These are phyloP conservation scores for Pulveroboletus ravenelii DNA, from an alignment of 768 basidiomycete genomes.

Conservation along the genomic window DNA sequence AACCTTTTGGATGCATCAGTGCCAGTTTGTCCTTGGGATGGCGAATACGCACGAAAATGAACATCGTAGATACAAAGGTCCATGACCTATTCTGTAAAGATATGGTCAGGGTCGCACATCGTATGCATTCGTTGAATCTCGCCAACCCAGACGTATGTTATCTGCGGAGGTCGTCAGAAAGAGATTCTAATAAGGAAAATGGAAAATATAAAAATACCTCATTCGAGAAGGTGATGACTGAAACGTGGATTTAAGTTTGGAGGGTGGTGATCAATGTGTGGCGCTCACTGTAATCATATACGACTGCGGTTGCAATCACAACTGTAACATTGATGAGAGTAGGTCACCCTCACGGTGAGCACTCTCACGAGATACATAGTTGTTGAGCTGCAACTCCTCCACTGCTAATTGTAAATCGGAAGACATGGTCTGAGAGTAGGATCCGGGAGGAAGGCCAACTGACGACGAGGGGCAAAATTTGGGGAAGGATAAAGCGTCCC, in stretches of 20 bases:
- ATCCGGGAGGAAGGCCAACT: too few relatives aligned
- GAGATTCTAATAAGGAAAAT: neutral
- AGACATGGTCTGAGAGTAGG: slow-evolving; percentile 5
- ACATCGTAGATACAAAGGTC: slow-evolving; percentile 10
- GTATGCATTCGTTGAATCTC: neutral
- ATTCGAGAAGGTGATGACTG: slow-evolving; percentile 14
- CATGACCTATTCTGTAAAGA: slow-evolving; percentile 13
- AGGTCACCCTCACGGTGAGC: neutral
- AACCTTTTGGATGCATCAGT: slow-evolving; percentile 8
- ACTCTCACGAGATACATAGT: slow-evolving; percentile 11
- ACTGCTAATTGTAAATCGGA: slow-evolving; percentile 6
- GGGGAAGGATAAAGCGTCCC: neutral
- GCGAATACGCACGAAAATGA: slow-evolving; percentile 14
- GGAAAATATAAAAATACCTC: slow-evolving; percentile 8
- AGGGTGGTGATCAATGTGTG: neutral
- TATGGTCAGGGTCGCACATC: neutral
- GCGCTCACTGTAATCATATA: slow-evolving; percentile 21
- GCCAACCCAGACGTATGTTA: slow-evolving; percentile 19
- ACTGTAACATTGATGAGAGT: slow-evolving; percentile 10
- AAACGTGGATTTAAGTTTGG: neutral
- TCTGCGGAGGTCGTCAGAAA: slow-evolving; percentile 6
- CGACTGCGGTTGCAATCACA: slow-evolving; percentile 1
- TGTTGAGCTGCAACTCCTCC: slow-evolving; percentile 2
- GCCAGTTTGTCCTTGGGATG: neutral
- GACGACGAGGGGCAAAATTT: neutral